phyloP scores from a whole-genome alignment of 2,329 filamentous ascomycete species.

The Colletotrichum somersetense region DNA sequence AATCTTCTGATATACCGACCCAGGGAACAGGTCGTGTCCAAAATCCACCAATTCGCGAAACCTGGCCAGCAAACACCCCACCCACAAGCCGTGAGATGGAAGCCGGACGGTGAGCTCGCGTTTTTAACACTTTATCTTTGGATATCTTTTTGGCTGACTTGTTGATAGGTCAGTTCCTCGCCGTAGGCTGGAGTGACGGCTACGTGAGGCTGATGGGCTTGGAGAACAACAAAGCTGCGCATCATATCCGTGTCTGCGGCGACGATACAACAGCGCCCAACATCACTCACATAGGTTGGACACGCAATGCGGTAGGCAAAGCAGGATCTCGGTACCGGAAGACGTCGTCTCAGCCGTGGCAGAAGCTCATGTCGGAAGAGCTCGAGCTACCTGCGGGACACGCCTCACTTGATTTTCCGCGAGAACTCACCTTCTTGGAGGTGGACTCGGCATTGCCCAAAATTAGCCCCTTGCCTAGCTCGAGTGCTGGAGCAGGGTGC shows the following conservation, averaged over 20 bases:
- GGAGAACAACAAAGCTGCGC: slow-evolving; percentile 84
- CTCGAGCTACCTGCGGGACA: slow-evolving; percentile 46
- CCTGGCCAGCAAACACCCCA: slow-evolving; percentile 57
- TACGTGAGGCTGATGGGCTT: slow-evolving; percentile 81
- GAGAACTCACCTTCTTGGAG: slow-evolving; percentile 80
- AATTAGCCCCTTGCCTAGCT: slow-evolving; percentile 75
- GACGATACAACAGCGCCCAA: slow-evolving; percentile 50
- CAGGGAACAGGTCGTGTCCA: slow-evolving; percentile 76
- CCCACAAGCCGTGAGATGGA: slow-evolving; percentile 71
- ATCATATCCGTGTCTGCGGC: slow-evolving; percentile 72
- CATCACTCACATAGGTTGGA: slow-evolving; percentile 68
- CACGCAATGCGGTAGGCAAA: slow-evolving; percentile 55
- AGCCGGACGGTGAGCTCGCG: slow-evolving; percentile 70
- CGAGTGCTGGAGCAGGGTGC: slow-evolving; percentile 73
- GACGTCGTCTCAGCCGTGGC: slow-evolving; percentile 47
- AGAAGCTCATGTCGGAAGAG: slow-evolving; percentile 48
- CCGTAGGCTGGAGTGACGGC: slow-evolving; percentile 87
- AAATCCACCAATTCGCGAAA: slow-evolving; percentile 60
- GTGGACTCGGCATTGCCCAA: slow-evolving; percentile 82
- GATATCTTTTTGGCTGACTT: not conserved
- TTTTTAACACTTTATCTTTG: not conserved
- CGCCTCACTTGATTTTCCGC: slow-evolving; percentile 69
- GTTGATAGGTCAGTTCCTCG: slow-evolving; percentile 77
- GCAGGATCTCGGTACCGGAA: slow-evolving; percentile 31
- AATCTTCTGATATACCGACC: slow-evolving; percentile 83